Evolutionary conservation across 305 asterid species (phyloP).

Genomic region (Fraxinus velutina): DNA sequence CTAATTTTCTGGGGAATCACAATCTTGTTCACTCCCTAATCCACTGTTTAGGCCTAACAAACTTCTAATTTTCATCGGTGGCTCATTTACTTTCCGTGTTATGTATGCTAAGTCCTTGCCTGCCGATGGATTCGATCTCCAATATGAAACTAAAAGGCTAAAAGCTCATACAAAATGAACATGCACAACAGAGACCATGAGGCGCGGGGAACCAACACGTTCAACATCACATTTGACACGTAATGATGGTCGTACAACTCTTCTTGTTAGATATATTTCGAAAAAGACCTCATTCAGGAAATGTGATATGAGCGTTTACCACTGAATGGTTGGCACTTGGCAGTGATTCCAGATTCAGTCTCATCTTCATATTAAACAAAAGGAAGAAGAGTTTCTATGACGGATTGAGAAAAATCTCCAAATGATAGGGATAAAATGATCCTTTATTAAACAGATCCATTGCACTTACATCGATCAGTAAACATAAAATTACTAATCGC

Average conservation of each 20-base stretch:
- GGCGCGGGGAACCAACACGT: too few relatives aligned
- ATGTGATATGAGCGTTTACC: background rate
- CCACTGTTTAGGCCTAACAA: background rate
- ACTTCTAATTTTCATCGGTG: background rate
- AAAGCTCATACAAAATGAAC: background rate
- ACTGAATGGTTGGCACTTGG: background rate
- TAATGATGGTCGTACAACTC: background rate
- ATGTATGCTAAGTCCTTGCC: background rate
- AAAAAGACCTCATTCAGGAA: background rate
- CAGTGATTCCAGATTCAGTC: background rate
- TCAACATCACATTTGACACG: background rate
- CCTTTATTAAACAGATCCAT: background rate
- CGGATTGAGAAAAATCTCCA: background rate
- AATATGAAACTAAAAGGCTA: background rate
- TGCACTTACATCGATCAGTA: background rate
- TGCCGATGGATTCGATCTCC: background rate
- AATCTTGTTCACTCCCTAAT: background rate
- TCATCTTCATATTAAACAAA: background rate
- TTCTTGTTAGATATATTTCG: background rate
- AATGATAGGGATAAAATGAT: background rate
- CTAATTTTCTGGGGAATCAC: background rate
- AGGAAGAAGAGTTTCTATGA: background rate
- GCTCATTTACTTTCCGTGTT: background rate
- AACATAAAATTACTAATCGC: too few relatives aligned
- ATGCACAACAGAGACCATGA: background rate